A percentile compares a stretch with the other conserved stretches of the same genome.
phyloP scores from a whole-genome alignment of 371 early-diverging fungal genomes.

The Zopfochytrium polystomum region DNA sequence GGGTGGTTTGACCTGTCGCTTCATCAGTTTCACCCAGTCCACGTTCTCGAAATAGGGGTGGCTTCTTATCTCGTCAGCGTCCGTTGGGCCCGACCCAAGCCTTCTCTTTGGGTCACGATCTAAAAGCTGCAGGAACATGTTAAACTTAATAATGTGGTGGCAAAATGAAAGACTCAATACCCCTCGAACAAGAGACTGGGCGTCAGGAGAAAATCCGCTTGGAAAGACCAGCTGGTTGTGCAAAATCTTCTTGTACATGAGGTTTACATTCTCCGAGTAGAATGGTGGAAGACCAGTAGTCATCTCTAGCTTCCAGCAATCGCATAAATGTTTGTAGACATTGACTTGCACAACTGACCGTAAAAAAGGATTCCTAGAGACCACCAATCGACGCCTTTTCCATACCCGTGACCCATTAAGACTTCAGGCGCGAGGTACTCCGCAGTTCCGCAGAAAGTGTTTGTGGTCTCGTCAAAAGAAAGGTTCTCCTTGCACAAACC shows the following conservation, averaged over 20 bases:
- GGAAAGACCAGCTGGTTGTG: conserved; percentile 76
- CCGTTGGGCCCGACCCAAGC: conserved; percentile 59
- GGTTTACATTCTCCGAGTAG: conserved; percentile 70
- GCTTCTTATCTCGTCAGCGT: conserved; percentile 59
- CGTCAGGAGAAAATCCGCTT: conserved; percentile 53
- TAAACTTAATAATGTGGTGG: not conserved
- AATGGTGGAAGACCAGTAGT: conserved; percentile 66
- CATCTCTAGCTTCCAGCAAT: too few relatives aligned
- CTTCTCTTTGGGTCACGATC: conserved; percentile 64
- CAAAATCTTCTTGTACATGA: conserved; percentile 78
- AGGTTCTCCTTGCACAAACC: conserved; percentile 67
- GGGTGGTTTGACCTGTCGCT: conserved; percentile 54
- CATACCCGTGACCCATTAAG: conserved; percentile 83
- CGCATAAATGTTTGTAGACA: too few relatives aligned
- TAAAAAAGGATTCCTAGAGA: conserved; percentile 59
- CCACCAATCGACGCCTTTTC: conserved; percentile 58
- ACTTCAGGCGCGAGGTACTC: conserved; percentile 96
- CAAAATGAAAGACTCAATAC: conserved; percentile 39
- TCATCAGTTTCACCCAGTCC: conserved; percentile 67
- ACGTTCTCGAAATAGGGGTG: conserved; percentile 68
- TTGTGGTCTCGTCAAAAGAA: conserved; percentile 29
- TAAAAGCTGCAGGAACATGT: conserved; percentile 65
- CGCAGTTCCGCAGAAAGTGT: conserved; percentile 90
- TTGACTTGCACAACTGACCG: conserved; percentile 20
- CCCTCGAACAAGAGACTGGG: conserved; percentile 58